Evolutionary conservation across 768 basidiomycete species (phyloP), one percentile per base, ranked within the genome.

Genomic region (Leccinum uliginosum): DNA sequence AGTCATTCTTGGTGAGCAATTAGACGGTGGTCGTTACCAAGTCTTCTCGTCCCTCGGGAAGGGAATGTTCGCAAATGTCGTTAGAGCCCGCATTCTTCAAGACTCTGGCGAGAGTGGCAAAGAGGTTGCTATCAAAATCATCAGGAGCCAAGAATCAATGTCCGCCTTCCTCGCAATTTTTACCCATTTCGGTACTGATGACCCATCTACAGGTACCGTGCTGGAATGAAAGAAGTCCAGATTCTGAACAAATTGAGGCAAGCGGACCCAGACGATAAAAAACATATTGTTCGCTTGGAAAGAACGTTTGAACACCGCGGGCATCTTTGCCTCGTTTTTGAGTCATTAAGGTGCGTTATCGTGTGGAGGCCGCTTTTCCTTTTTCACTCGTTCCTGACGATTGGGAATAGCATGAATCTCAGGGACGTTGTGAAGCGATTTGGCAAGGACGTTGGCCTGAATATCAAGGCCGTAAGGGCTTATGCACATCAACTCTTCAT

Each of bases 21-120:
- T 99, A 17, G 95, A 97, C 66, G 83, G 86, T 26, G 94, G 91
- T 6, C 83, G 89, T 43, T 99, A 98, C 69, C 93, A 97, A 70
- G 93, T 99, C 10, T 94, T 90, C 62, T 93, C 92, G 49, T 91
- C 84, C 49, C 78, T 98, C n/a, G 97, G 97, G 17, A 95, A 96
- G 70, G 97, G 97, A 49, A 99, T 99, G 96, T 99, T 98, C 70
- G 93, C 94, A 49, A 93, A 91, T 55, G 97, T 99, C 50, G 93
- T 98, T 26, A 83, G 91, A 47, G 96, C 95, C 9, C 84, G 92
- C 30, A 81, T 93, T 10, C 76, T 95, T 45, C 76, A 86, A 73
- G 88, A 89, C 32, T 62, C 78, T 10, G 75, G 78, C 55, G 78
- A 82, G 51, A 60, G 59, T 17, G 80, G 84, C 40, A 76, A 77